Base-by-base conservation (phyloP, 805 yeast genomes). In the Monosporozyma yasuniensis region DNA sequence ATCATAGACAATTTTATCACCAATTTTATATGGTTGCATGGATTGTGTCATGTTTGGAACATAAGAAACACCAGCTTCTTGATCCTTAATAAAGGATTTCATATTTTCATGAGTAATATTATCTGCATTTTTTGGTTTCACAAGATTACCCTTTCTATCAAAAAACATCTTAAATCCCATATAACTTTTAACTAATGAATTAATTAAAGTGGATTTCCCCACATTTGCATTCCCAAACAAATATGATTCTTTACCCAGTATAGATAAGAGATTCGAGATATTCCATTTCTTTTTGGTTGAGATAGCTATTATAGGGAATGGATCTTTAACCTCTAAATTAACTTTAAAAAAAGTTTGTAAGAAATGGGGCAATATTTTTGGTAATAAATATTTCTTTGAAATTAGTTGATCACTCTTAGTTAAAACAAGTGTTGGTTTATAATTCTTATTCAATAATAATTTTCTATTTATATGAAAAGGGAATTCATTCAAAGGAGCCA, bases 21-120 rank as follows among this genome's bases (percentile, higher is more conserved):
- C 56, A 16, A 76, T 62, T 7, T 64, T 58, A 54, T 66, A 77
- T 4, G 65, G 67, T 49, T 77, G 73, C 12, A 73, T 57, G 3
- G 71, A 74, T 58, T 87, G 73, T 0, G 96, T 88, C 61, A 81
- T 78, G 25, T 88, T 88, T 0, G 96, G 96, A 44, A 83, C 65
- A 48, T 66, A 67, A 1, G 72, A 70, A 0, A 71, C 71, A 2
- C 73, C 74, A 1, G 64, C 61, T 5, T 51, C 52, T 25, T 65
- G 65, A 9, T n/a, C 22, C 32, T 52, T 56, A 10, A 50, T 25
- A 25, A 50, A 52, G 10, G 47, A 42, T n/a, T 49, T 51, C 4
- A 39, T 39, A 25, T 51, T 48, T 18, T 3, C 27, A 10, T 37
- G n/a, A 4, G 28, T 44, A 16, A 41, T 48, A 6, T 23, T 42